Evolutionary conservation across 495 filamentous ascomycete genomes (phyloP), one percentile per base, ranked within the genome.

Genomic region (Penicillium alfredii): DNA sequence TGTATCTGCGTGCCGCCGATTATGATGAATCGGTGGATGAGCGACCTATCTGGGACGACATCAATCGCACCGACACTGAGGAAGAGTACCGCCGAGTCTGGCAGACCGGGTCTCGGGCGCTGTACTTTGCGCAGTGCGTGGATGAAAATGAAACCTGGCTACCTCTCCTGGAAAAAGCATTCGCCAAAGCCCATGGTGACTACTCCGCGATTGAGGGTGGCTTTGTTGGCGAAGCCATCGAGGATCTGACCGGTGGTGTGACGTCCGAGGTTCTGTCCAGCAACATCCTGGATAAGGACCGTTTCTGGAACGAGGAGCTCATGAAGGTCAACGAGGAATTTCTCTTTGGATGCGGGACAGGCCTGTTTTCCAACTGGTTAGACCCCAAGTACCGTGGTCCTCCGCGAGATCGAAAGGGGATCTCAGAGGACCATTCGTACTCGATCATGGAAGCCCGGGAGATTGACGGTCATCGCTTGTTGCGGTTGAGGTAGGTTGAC

Each of bases 71-170:
- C 19, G 78, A 86, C 37, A 75, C 80, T 0, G 86, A 92, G 54
- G 84, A 88, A 47, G 81, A 84, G 39, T 90, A 90, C 36, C 75
- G 81, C 21, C 75, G 74, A 35, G 74, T 72, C 2, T 85, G 81
- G 58, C 88, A 93, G 56, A 82, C 75, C 3, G 81, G 81, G 5
- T 88, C 82, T 4, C 72, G 78, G 13, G 84, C 88, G 0, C 55
- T 97, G 4, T 88, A 85, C 47, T 94, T 93, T 64, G 86, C 87
- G 1, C 84, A 88, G 47, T 94, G 88, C 58, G 74, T 77, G 45
- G 77, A 88, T 50, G 71, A 77, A 15, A 89, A 93, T 51, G 90
- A 97, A 64, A 97, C 88, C 0, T 97, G 90, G 90, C 67, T 97
- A 16, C 90, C 90, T 1, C 63, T 97, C 30, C 74, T 97, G 3